phyloP scores from a whole-genome alignment of 169 alveolate species.

The Babesia bovis region DNA sequence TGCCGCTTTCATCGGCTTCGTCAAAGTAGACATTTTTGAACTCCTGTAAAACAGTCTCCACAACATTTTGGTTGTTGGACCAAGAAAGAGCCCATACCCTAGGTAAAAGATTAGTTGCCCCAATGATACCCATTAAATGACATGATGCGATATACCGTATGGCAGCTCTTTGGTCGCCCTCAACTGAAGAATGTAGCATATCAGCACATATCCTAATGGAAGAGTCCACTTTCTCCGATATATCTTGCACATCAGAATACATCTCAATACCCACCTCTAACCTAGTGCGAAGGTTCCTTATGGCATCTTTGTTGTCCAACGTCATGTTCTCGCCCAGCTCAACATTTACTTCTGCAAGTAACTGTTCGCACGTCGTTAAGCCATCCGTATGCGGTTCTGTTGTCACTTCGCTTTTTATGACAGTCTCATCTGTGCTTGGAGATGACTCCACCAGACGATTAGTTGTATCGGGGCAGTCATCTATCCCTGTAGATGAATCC shows the following conservation, averaged over 20 bases:
- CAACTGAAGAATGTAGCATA: slow-evolving; percentile 69
- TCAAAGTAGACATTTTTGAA: slow-evolving; percentile 59
- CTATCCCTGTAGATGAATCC: background rate
- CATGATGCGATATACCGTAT: slow-evolving; percentile 67
- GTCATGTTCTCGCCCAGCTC: slow-evolving; percentile 33
- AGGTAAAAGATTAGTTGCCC: slow-evolving; percentile 67
- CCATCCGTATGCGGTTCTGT: slow-evolving; percentile 1
- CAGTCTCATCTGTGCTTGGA: background rate
- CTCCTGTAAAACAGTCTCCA: slow-evolving; percentile 72
- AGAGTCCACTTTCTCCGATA: slow-evolving; percentile 37
- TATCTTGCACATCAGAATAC: slow-evolving; percentile 59
- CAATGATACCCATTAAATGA: slow-evolving; percentile 71
- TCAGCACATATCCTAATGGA: slow-evolving; percentile 30
- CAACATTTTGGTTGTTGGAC: slow-evolving; percentile 75
- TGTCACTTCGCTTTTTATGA: background rate
- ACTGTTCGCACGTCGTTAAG: background rate
- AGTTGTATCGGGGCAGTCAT: background rate
- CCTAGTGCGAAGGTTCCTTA: slow-evolving; percentile 22
- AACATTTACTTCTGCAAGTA: slow-evolving; percentile 22
- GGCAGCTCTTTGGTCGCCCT: slow-evolving; percentile 74
- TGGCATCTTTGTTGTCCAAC: background rate
- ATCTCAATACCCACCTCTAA: slow-evolving; percentile 53
- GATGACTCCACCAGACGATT: background rate
- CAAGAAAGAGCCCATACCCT: slow-evolving; percentile 76
- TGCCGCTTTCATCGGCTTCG: slow-evolving; percentile 12